Evolutionary conservation across 306 rosid species (phyloP), one percentile per base, ranked within the genome.

Genomic region (Casuarina cunninghamiana): DNA sequence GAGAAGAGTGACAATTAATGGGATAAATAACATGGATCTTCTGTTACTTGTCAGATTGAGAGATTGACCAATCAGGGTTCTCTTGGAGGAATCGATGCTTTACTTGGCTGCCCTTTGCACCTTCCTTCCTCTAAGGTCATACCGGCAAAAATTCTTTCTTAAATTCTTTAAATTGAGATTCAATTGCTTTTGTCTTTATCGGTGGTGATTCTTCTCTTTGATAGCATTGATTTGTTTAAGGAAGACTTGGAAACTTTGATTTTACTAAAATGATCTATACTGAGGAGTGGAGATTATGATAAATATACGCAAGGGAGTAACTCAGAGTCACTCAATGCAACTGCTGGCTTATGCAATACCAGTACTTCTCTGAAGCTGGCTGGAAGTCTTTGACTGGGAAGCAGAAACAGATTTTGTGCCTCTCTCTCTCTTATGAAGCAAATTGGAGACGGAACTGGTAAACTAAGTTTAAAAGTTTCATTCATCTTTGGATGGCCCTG

Each of bases 391-490:
- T 84, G 26, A 68, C 82, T 0, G 69, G 75, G 67, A 77, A 80
- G 80, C 87, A 80, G 74, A 80, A 80, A 45, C 87, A 80, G n/a
- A 74, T 77, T 72, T 15, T 80, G 19, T 80, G 84, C 63, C 77
- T 75, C 35, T 80, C 82, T 53, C 66, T 84, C 57, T 84, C 58
- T 46, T 84, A 84, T 67, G 87, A 79, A 13, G 72, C 79, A 74
- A 84, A 84, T 75, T 84, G 87, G 87, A 84, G 80, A 54, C 69
- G 84, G 87, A 84, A 60, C 79, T 84, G 54, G 87, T 84, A 73
- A 57, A 81, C 44, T 67, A 51, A 65, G 45, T 45, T 55, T 19
- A 63, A 51, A 17, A 42, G 19, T 6, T 63, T 39, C 42, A 16
- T 70, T 78, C 39, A 43, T 26, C 44, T 69, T 78, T 71, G 16